phyloP scores from a whole-genome alignment of 345 rosid genomes.

The Gossypium stocksii region DNA sequence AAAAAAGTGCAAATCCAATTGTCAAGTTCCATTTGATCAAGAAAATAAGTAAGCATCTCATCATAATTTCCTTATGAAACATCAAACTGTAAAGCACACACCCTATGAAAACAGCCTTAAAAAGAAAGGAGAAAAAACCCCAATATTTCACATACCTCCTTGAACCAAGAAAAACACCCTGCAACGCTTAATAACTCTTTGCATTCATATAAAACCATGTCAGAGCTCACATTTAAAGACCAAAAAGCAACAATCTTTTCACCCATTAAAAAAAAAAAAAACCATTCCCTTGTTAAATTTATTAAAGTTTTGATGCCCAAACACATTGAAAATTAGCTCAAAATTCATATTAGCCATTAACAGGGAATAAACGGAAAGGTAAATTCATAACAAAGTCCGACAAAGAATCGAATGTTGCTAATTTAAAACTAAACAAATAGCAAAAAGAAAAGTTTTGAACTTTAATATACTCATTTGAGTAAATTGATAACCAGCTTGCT shows the following conservation, averaged over 20 bases:
- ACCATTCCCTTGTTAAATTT: no score
- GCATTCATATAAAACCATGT: not conserved
- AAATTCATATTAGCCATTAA: not conserved
- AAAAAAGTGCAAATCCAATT: not conserved
- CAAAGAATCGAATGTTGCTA: not conserved
- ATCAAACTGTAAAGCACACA: not conserved
- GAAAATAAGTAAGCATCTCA: not conserved
- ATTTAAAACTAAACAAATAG: not conserved
- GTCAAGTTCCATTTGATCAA: not conserved
- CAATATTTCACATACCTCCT: not conserved
- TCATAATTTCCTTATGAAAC: not conserved
- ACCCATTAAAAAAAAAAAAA: not conserved
- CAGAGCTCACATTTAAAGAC: conserved; percentile 1
- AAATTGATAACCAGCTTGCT: not conserved
- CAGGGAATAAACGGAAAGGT: not conserved
- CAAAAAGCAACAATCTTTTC: not conserved
- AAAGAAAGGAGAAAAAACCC: not conserved
- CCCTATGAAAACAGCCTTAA: not conserved
- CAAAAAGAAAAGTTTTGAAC: not conserved
- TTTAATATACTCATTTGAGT: not conserved
- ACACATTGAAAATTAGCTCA: not conserved
- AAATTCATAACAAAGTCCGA: not conserved
- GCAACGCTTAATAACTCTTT: not conserved
- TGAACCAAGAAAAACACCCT: not conserved
- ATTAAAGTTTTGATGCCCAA: not conserved